Base-by-base conservation (phyloP, 1,284 basidiomycete genomes). In the Puccinia hordei region DNA sequence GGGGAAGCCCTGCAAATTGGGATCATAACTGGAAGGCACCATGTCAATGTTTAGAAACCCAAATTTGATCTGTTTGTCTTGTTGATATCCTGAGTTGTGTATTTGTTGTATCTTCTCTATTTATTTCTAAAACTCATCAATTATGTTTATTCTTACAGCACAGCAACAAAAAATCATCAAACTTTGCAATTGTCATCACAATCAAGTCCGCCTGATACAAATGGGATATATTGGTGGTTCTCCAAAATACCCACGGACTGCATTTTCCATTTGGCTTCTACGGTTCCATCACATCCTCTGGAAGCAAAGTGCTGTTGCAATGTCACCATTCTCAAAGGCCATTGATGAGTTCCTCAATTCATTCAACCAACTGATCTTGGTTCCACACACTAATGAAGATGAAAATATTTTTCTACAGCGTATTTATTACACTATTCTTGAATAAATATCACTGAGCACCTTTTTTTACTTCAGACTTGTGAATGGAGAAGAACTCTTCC, bases 401-500 rank as follows among this genome's bases (percentile, higher is more conserved):
- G 15, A n/a, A n/a, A 15, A 66, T 66, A 15, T 44, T 6, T n/a
- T n/a, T 38, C 27, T 41, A 17, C 30, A 41, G 63, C 22, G 38
- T 66, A 44, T 17, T 35, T 41, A 41, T 6, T 41, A 12, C 38
- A 41, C 4, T 41, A 41, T 41, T 41, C 38, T 41, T 41, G 4
- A 41, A 41, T 6, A 41, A 41, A 6, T 41, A 41, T 72, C 22
- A 17, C 2, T 57, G 12, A 41, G 12, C 12, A 22, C 24, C 24
- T n/a, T 22, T 44, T 2, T 8, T 35, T 57, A 9, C n/a, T 22
- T 17, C 30, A 57, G 73, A 55, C 73, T 59, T 38, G 30, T 24
- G 35, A 74, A 24, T 74, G 73, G 57, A 59, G 73, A n/a, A 74
- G 44, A 41, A 55, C 73, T 41, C n/a, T 74, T 44, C 44, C 73